phyloP scores from a whole-genome alignment of 106 monocot species.

The Amphibolis antarctica region DNA sequence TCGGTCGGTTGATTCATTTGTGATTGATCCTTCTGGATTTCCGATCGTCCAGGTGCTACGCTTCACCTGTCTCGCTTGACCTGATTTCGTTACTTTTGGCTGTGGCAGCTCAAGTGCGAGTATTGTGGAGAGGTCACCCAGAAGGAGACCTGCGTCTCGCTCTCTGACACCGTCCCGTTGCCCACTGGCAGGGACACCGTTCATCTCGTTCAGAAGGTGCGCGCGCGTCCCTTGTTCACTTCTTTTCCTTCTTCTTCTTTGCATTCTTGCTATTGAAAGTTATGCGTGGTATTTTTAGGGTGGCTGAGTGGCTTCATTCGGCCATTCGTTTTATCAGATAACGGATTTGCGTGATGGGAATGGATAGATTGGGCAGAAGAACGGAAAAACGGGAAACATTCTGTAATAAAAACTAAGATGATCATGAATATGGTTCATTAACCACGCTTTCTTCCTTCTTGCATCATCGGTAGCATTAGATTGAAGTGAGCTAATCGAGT shows the following conservation, averaged over 20 bases:
- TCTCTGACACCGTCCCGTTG: constrained; percentile 52
- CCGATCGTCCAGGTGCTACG: not conserved
- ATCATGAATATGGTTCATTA: no score
- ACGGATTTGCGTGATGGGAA: no score
- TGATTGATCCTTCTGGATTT: not conserved
- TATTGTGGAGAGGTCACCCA: constrained; percentile 73
- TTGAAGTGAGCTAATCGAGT: no score
- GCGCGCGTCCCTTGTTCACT: no score
- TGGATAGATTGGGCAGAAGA: no score
- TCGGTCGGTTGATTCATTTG: not conserved
- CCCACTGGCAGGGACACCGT: constrained; percentile 55
- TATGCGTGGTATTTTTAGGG: no score
- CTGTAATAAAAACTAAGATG: no score
- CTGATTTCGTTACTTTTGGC: not conserved
- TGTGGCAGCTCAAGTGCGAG: constrained; percentile 70
- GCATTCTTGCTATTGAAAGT: not conserved
- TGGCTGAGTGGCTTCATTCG: no score
- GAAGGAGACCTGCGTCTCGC: constrained; percentile 52
- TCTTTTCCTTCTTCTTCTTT: not conserved
- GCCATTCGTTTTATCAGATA: no score
- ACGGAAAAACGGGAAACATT: no score
- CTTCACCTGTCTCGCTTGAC: not conserved
- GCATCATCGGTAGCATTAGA: no score
- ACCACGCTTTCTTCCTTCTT: no score
- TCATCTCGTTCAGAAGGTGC: constrained; percentile 86